Evolutionary conservation across 495 filamentous ascomycete genomes (phyloP).

Genomic region (Podospora didyma): DNA sequence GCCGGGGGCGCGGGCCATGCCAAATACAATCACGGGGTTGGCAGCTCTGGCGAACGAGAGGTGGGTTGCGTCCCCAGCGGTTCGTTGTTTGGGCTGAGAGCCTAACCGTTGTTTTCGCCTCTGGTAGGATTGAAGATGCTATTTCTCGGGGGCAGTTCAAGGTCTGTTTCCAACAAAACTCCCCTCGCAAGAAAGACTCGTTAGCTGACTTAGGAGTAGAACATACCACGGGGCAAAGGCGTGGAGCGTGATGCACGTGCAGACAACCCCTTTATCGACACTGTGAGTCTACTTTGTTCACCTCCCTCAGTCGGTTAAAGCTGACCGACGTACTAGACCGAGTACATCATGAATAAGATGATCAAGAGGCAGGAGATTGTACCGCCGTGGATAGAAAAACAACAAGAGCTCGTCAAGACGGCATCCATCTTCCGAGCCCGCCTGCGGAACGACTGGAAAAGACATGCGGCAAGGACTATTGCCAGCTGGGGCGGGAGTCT

Average conservation of each 20-base stretch:
- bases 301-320: neutral
- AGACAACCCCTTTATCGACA: conserved; percentile 87
- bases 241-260: conserved; percentile 76
- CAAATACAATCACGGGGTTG: conserved; percentile 73
- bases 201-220: conserved; percentile 20
- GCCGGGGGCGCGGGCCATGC: conserved; percentile 69
- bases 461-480: conserved; percentile 78
- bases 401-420: conserved; percentile 78
- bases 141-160: conserved; percentile 90
- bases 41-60: conserved; percentile 80
- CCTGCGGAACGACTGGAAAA: conserved; percentile 78
- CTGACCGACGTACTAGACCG: conserved; percentile 47
- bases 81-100: neutral
- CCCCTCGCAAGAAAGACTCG: neutral
- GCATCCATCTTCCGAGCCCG: conserved; percentile 66
- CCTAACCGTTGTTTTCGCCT: neutral
- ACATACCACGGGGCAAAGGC: conserved; percentile 77
- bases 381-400: conserved; percentile 92
- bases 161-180: neutral
- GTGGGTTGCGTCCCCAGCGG: neutral
- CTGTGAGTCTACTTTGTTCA: conserved; percentile 28
- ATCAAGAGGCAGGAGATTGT: conserved; percentile 89
- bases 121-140: conserved; percentile 75
- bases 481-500: conserved; percentile 74
- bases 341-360: conserved; percentile 98